Evolutionary conservation across 2,329 filamentous ascomycete species (phyloP), one percentile per base, ranked within the genome.

Genomic region (Hypoxylon sp.): DNA sequence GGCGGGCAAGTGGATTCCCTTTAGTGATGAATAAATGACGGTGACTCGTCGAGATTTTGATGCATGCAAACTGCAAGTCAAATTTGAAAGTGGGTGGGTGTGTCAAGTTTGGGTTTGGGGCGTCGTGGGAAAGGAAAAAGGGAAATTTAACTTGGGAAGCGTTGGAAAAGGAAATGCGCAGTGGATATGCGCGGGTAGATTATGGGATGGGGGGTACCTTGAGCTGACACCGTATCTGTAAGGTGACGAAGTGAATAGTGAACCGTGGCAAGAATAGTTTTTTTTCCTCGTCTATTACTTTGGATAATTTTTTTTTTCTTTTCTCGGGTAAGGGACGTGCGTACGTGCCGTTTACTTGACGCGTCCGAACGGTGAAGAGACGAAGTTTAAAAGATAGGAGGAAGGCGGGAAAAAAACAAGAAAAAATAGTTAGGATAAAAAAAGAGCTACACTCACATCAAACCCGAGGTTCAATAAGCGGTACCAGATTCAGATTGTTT

Each of bases 21-120:
- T 64, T 65, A 70, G 17, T 69, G 69, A 68, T 67, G 63, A 61
- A 68, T 51, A 60, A 67, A 73, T 74, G 70, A 71, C 69, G 71
- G 70, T 70, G 73, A 70, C 65, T 70, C 68, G 68, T 74, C 69
- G 69, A 73, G 68, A 71, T 67, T 63, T 65, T 71, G 71, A 70
- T 73, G 72, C 72, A 74, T 70, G 71, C 70, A 71, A 68, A 69
- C 66, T 73, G 72, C 72, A 73, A 74, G 72, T 73, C 68, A 73
- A 71, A 68, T 56, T 69, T 54, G 58, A 69, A 65, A 69, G 68
- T 71, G 71, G 71, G 68, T 68, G 68, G 68, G 65, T 63, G 65
- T 68, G 63, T 68, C 63, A 66, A 63, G 65, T 62, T 54, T 65
- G 62, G 62, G 65, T 64, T 65, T 70, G 62, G 65, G 56, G 64